Evolutionary conservation across 2,329 filamentous ascomycete species (phyloP), one percentile per base, ranked within the genome.

Genomic region (Aplosporella prunicola): DNA sequence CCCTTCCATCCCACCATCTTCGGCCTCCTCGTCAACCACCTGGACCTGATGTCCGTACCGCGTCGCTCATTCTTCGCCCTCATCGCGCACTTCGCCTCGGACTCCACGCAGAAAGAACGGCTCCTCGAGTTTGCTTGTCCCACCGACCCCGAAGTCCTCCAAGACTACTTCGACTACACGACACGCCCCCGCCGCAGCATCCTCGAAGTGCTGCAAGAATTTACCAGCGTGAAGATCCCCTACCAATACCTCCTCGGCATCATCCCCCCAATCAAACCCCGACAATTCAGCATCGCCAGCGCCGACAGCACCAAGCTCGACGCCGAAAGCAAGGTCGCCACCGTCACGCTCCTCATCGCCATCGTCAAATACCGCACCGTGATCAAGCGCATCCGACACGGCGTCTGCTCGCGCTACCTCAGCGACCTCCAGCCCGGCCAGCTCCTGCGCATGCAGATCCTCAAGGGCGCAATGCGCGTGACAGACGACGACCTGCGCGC

Each of bases 91-190:
- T 87, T 87, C 51, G 82, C 86, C 2, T 61, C 66, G 1, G 74
- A 93, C 49, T 56, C 66, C 2, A 76, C 78, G 50, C 89, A 98
- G 51, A 78, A 76, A 48, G 82, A 91, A 43, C 77, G 89, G 2
- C 72, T 98, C 0, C 60, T 81, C 7, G 91, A 98, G 53, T 91
- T 98, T 50, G 38, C 38, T 9, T n/a, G 32, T n/a, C 32, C 38
- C n/a, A 79, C 78, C 1, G 74, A 82, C 49, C 77, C 85, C 0
- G 73, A 82, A 30, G 84, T 80, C 49, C 76, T 89, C 5, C 87
- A 96, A 49, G 91, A 98, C 49, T 80, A 94, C 39, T 96, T 85
- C 63, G 89, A 98, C 61, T 98, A 98, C 55, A 91, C 91, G 1
- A 88, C 88, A 0, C 78, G 91, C 7, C 84, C 89, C 1, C 80